A percentile compares a stretch with the other conserved stretches of the same genome.
Evolutionary conservation across 306 rosid species (phyloP).

Genomic region (Cicer pinnatifidum): DNA sequence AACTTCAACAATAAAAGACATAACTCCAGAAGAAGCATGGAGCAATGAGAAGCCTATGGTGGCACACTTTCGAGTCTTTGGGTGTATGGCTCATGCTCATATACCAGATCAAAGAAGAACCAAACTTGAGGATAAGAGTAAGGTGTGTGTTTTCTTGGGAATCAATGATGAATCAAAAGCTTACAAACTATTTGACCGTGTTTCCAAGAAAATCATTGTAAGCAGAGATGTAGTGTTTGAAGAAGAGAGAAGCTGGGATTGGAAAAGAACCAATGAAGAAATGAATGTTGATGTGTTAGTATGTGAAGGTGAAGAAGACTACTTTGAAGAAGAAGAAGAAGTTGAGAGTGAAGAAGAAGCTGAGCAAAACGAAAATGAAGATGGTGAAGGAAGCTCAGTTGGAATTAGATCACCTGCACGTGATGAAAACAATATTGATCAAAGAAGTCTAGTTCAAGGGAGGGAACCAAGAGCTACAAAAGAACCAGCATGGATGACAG

Average conservation of each 20-base stretch:
- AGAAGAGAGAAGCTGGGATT: not conserved
- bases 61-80: no score
- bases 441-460: not conserved
- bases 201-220: not conserved
- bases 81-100: no score
- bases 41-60: no score
- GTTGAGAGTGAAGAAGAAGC: no score
- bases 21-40: not conserved
- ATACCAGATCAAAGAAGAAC: no score
- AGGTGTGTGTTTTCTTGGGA: not conserved
- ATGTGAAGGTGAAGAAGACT: not conserved
- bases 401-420: not conserved
- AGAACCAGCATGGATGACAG: not conserved
- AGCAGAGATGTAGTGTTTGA: not conserved
- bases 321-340: not conserved
- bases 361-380: not conserved
- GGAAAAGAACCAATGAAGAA: not conserved
- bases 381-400: not conserved
- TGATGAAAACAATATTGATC: no score
- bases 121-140: no score
- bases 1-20: not conserved
- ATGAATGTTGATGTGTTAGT: not conserved
- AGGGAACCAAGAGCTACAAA: not conserved
- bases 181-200: not conserved
- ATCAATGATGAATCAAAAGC: not conserved